Base-by-base conservation (phyloP, 257 asterid genomes). In the Solanum boliviense region DNA sequence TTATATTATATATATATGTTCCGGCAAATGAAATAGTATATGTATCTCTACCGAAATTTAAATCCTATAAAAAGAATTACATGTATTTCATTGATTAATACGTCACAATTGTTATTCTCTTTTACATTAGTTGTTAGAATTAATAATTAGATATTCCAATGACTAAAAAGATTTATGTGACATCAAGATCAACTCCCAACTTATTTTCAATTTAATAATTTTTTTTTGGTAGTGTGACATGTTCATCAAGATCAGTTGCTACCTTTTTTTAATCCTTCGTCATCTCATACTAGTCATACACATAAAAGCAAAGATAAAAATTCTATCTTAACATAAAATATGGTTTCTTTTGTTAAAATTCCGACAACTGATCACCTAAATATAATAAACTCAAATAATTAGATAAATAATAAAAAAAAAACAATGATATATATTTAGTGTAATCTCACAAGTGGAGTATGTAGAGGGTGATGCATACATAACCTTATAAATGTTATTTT, bases 271-370 rank as follows among this genome's bases (percentile, higher is more conserved):
- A 74, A 83, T 88, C 86, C 62, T 74, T 48, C 87, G 76, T 88
- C 90, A 86, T 90, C 89, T 81, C n/a, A 81, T 27, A 46, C 74
- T 60, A 75, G 81, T 41, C 90, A 88, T 88, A 52, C 83, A 84
- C 60, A 44, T 44, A 44, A 76, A 88, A 88, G 44, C 74, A 23
- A 31, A 83, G 41, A 70, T 13, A 21, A 83, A 34, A 11, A 70
- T 25, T 44, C 68, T 70, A 5, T 56, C 68, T 27, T 20, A 25
- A n/a, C 18, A 32, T 8, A 81, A 81, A 25, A 71, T 44, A 62
- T 87, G 88, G 71, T 88, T 86, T 88, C 88, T 82, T 87, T 87
- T 56, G 90, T 90, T 91, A 85, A 86, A 83, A 23, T 60, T 87
- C 83, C n/a, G 46, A 84, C n/a, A 88, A 83, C 76, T 27, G 8